Base-by-base conservation (phyloP, 1,139 yeast genomes). In the Blastobotrys aristatus region DNA sequence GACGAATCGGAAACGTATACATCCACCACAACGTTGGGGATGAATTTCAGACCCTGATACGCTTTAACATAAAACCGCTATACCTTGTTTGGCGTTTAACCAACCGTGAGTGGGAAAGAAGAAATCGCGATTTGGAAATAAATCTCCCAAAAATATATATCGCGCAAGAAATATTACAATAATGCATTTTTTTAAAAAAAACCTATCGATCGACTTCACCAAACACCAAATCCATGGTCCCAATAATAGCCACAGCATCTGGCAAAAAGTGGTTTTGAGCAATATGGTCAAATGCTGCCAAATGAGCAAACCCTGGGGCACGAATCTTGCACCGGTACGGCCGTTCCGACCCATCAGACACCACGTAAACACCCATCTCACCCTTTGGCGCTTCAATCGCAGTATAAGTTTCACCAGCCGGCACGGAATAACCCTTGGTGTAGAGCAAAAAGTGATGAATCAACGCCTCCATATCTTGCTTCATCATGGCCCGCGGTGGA, bases 301-400 rank as follows among this genome's bases (percentile, higher is more conserved):
- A 75, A 68, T 85, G 94, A 35, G 95, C 90, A 66, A 87, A 87
- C 43, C 96, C 96, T 46, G 96, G 96, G 18, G 95, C 90, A 72
- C 96, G 82, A 62, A 87, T 87, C 75, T 86, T 87, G 75, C 95
- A 86, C 72, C 90, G 79, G 73, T 87, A 87, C 36, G 96, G 96
- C 69, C 95, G 79, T 72, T 87, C 96, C 50, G 84, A 72, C 49
- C 96, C 96, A 68, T 87, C 96, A 56, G 90, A 80, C 51, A 87
- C 95, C 48, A 87, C 84, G 63, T 83, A 87, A 50, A 86, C 95
- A 53, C 85, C 96, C 95, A 87, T 85, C 71, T 87, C 96, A 64
- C 96, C 96, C 79, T 87, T 87, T 66, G 96, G 96, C 32, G 96
- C 96, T 72, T 87, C 96, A 57, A 87, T 87, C 50, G 88, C 94